Conservation (phyloP, 2,329 filamentous ascomycete species). For the Fusarium oligoseptatum region DNA sequence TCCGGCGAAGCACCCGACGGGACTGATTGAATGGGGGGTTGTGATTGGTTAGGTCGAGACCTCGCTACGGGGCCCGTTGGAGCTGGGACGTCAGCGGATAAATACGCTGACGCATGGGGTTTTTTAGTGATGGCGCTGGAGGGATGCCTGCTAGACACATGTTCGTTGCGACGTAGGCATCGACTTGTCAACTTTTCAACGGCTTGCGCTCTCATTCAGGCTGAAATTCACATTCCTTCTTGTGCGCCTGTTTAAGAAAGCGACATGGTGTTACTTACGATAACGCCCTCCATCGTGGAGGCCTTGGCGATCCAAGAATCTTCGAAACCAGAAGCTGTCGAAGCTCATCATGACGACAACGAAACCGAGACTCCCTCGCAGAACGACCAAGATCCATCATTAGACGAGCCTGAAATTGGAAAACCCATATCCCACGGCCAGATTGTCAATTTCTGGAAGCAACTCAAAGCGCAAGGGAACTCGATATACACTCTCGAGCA, state of each 20-base stretch:
- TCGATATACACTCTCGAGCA: constrained; percentile 70
- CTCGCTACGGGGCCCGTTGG: constrained; percentile 18
- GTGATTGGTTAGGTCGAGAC: constrained; percentile 21
- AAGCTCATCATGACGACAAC: constrained; percentile 36
- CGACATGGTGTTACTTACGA: constrained; percentile 82
- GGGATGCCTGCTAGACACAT: constrained; percentile 16
- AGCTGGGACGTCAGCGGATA: constrained; percentile 31
- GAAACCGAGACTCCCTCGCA: constrained; percentile 8
- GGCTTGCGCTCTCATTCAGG: neutral
- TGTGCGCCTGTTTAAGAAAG: no score
- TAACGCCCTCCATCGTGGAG: constrained; percentile 77
- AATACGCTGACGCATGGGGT: constrained; percentile 21
- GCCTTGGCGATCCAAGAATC: constrained; percentile 61
- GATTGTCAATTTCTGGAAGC: constrained; percentile 72
- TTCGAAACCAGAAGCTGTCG: constrained; percentile 9
- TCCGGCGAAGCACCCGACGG: constrained; percentile 34
- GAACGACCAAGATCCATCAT: constrained; percentile 63
- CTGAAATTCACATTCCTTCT: neutral
- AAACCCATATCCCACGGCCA: constrained; percentile 80
- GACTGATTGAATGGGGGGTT: neutral
- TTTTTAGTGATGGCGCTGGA: constrained; percentile 20
- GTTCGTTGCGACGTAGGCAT: constrained; percentile 3
- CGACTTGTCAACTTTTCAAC: neutral
- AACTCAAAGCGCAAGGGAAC: constrained; percentile 56
- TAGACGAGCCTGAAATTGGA: constrained; percentile 66